phyloP scores from a whole-genome alignment of 2,329 filamentous ascomycete species.

The Beauveria sp. region DNA sequence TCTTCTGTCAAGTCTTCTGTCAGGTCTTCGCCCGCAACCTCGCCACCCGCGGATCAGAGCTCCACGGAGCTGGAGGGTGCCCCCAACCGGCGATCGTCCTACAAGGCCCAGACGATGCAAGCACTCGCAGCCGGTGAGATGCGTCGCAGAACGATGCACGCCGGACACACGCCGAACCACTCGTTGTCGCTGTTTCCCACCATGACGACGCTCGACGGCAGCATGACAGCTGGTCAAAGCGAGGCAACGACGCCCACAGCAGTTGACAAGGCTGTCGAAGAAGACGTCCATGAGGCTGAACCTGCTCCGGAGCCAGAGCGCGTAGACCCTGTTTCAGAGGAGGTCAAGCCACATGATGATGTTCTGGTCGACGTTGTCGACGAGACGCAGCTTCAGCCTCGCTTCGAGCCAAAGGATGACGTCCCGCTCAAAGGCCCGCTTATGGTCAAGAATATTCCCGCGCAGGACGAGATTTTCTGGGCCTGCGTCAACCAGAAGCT shows the following conservation, averaged over 20 bases:
- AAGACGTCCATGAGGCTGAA: neutral
- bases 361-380: neutral
- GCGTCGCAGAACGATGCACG: slow-evolving; percentile 51
- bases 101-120: slow-evolving; percentile 37
- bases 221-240: slow-evolving; percentile 20
- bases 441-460: slow-evolving; percentile 47
- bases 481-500: slow-evolving; percentile 43
- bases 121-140: slow-evolving; percentile 40
- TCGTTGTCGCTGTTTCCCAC: slow-evolving; percentile 45
- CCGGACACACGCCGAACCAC: slow-evolving; percentile 56
- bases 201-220: slow-evolving; percentile 31
- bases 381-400: slow-evolving; percentile 18
- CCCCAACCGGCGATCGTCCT: slow-evolving; percentile 20
- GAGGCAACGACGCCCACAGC: slow-evolving; percentile 23
- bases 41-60: slow-evolving; percentile 18
- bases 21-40: slow-evolving; percentile 22
- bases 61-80: slow-evolving; percentile 10
- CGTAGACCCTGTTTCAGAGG: neutral
- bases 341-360: neutral
- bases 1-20: slow-evolving; percentile 21
- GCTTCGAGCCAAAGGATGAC: slow-evolving; percentile 36
- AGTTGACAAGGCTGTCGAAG: neutral
- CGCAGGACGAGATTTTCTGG: slow-evolving; percentile 48
- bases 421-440: slow-evolving; percentile 42
- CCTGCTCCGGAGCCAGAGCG: neutral